These are phyloP conservation scores for Lepraria neglecta DNA, from an alignment of 495 filamentous ascomycete species.

Conservation along the genomic window DNA sequence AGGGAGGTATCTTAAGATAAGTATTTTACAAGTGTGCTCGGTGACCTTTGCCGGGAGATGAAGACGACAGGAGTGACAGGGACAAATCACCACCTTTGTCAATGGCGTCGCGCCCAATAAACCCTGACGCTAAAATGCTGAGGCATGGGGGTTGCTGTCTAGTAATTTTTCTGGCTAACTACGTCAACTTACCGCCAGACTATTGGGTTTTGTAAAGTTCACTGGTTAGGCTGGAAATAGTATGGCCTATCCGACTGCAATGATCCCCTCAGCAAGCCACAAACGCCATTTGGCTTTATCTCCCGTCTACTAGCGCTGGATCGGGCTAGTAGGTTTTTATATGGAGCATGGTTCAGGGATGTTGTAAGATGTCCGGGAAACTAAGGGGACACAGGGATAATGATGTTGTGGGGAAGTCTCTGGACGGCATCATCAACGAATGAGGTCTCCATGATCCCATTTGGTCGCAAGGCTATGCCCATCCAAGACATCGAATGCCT, in stretches of 20 bases:
- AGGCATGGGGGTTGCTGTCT: conserved; percentile 3
- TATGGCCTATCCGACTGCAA: conserved; percentile 5
- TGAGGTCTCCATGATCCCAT: neutral
- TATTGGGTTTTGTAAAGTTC: neutral
- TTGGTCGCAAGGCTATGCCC: conserved; percentile 2
- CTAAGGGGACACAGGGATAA: neutral
- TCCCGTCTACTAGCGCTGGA: conserved; percentile 12
- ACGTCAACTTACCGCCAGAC: conserved; percentile 16
- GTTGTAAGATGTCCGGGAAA: neutral
- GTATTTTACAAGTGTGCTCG: neutral
- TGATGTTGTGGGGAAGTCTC: conserved; percentile 8
- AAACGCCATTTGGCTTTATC: conserved; percentile 27
- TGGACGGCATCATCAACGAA: conserved; percentile 15
- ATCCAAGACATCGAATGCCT: conserved; percentile 6
- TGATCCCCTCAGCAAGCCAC: conserved; percentile 20
- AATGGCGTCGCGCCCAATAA: conserved; percentile 26
- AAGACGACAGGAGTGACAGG: conserved; percentile 4
- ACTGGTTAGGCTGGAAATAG: neutral
- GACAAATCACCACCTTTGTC: conserved; percentile 17
- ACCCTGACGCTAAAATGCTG: conserved; percentile 20
- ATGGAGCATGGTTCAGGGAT: conserved; percentile 4
- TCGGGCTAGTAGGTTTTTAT: neutral
- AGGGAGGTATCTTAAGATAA: conserved; percentile 11
- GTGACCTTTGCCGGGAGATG: conserved; percentile 2
- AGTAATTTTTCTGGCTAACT: neutral